These are phyloP conservation scores for Podaxis carcinomalis DNA, from an alignment of 768 basidiomycete genomes.

Conservation along the genomic window DNA sequence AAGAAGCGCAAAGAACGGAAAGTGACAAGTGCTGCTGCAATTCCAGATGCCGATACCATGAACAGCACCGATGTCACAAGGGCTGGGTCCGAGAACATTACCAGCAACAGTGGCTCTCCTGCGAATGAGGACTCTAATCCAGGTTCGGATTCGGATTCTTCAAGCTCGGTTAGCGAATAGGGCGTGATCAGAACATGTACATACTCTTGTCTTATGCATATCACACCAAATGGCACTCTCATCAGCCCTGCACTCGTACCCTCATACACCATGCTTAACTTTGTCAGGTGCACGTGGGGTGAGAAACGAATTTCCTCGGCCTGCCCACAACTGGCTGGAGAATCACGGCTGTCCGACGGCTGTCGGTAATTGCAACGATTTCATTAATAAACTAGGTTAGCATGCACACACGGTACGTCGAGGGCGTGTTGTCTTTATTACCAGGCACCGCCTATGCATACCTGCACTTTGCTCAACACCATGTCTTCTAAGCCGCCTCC, in stretches of 20 bases:
- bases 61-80: conserved; percentile 6
- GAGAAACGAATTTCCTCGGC: background rate
- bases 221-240: background rate
- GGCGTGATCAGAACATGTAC: background rate
- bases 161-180: background rate
- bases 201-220: background rate
- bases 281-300: background rate
- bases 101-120: conserved; percentile 11
- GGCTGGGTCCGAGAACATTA: conserved; percentile 11
- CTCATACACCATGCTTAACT: background rate
- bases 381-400: background rate
- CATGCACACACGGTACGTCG: conserved; percentile 2
- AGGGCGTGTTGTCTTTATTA: conserved; percentile 4
- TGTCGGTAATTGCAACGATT: background rate
- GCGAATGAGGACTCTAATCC: conserved; percentile 6
- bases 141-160: background rate
- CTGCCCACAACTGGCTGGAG: background rate
- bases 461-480: background rate
- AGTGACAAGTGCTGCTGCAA: conserved; percentile 46
- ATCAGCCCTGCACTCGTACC: background rate
- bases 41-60: conserved; percentile 36
- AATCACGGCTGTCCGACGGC: background rate
- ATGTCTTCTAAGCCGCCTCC: conserved; percentile 6
- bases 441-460: background rate
- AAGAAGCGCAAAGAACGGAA: conserved; percentile 43